Evolutionary conservation across 148 eudicot species (phyloP), one percentile per base, ranked within the genome.

Genomic region (Camellia sinensis): DNA sequence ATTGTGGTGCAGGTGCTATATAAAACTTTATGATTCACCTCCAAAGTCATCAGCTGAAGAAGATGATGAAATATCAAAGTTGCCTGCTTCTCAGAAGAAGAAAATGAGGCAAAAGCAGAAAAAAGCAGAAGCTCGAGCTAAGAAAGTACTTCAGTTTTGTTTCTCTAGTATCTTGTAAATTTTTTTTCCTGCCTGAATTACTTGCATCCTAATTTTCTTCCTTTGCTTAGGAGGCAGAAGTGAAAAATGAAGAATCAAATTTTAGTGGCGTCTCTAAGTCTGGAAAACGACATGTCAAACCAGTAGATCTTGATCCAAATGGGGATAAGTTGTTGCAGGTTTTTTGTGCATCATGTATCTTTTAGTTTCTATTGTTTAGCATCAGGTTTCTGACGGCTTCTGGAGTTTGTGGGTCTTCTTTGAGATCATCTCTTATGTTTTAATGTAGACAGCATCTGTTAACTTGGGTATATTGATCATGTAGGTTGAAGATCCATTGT

Each of bases 51-150:
- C 92, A 21, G 75, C 89, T 19, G 99, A 96, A 83, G 98, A 92
- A 86, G 98, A 96, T 72, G 98, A 94, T 80, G 97, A 96, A 80
- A 87, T 92, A 89, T 87, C 97, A 13, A 96, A 89, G 81, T 80
- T 96, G 86, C 91, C 89, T 80, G 86, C 98, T 85, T 78, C 97
- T 69, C 99, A 96, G 83, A 93, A 92, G 85, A 94, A 96, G 95
- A 96, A 96, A 84, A 19, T 96, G 90, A 92, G 90, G 78, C 99
- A 96, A 91, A 96, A 91, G 85, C 99, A 92, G 88, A 91, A 91
- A 80, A 96, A 96, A 81, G 98, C 99, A 61, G 99, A 93, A 81
- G 98, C 98, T 67, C 88, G 97, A 76, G 98, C 99, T 52, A 96
- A 96, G 88, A 96, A 96, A 87, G 99, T 93, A 89, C 52, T 48